These are phyloP conservation scores for Fusarium phyllophilum DNA, from an alignment of 2,329 filamentous ascomycete species.

Conservation along the genomic window DNA sequence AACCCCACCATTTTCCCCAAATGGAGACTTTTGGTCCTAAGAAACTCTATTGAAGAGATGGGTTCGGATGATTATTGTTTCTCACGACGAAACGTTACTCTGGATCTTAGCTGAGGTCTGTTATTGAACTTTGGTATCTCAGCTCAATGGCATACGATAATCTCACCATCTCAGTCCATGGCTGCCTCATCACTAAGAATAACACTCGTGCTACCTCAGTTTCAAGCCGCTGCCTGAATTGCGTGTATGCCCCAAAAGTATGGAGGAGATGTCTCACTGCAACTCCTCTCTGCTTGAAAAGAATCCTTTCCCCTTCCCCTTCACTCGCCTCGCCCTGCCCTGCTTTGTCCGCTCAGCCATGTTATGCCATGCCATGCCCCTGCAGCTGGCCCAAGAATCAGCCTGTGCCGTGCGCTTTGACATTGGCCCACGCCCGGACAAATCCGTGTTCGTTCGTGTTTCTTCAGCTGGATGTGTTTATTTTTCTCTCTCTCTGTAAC, in stretches of 20 bases:
- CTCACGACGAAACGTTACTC: not conserved
- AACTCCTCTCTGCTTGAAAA: constrained; percentile 1
- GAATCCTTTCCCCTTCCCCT: not conserved
- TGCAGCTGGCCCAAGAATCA: constrained; percentile 21
- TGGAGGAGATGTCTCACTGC: constrained; percentile 14
- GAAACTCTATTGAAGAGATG: not conserved
- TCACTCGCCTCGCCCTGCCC: not conserved
- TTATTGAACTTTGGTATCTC: not conserved
- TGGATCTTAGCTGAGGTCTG: not conserved
- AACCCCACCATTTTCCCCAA: constrained; percentile 5
- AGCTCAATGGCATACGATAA: not conserved
- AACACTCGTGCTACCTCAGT: not conserved
- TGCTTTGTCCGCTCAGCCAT: not conserved
- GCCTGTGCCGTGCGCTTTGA: constrained; percentile 35
- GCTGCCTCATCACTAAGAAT: not conserved
- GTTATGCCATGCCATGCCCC: constrained; percentile 18
- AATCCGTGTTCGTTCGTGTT: not conserved
- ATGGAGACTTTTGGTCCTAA: not conserved
- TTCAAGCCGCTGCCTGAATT: constrained; percentile 6
- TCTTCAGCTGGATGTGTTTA: not conserved
- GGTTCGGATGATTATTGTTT: not conserved
- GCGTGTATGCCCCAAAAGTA: not conserved
- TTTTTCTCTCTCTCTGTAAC: not conserved
- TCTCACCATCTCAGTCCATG: not conserved
- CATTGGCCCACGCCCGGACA: constrained; percentile 1